Conservation (phyloP, 83 land plant species). For the Diphasiastrum complanatum region DNA sequence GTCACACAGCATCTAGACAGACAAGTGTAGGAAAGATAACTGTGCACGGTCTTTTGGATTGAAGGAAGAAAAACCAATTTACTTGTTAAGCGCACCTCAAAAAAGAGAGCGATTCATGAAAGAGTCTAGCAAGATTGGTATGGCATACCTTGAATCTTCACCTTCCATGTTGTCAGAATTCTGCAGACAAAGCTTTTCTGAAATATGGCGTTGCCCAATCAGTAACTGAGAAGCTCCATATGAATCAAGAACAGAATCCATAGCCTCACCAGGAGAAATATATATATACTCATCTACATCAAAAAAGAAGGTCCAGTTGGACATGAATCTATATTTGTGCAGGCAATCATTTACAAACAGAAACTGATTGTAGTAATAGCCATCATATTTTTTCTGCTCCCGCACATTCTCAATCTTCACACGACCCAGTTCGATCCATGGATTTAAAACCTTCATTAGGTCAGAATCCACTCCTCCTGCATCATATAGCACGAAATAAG, state of each 20-base stretch:
- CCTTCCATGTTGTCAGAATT: too few relatives aligned
- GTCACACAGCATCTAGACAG: too few relatives aligned
- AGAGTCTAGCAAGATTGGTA: too few relatives aligned
- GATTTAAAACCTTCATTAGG: conserved; percentile 48
- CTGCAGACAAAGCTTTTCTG: neutral
- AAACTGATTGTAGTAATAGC: conserved; percentile 93
- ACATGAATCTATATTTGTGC: conserved; percentile 52
- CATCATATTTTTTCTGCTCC: conserved; percentile 72
- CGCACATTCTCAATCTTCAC: conserved; percentile 70
- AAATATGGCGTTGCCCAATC: neutral
- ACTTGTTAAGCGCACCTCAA: too few relatives aligned
- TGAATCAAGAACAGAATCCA: conserved; percentile 30
- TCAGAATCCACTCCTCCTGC: conserved; percentile 67
- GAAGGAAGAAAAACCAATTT: too few relatives aligned
- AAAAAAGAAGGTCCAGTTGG: conserved; percentile 90
- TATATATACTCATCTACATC: conserved; percentile 86
- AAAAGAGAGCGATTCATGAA: too few relatives aligned
- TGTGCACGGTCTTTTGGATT: too few relatives aligned
- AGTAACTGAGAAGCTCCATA: conserved; percentile 18
- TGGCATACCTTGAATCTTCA: too few relatives aligned
- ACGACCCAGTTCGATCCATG: conserved; percentile 58
- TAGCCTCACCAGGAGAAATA: conserved; percentile 29
- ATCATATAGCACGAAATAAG: conserved; percentile 80
- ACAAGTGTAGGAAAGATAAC: too few relatives aligned
- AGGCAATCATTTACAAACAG: conserved; percentile 87